These are phyloP conservation scores for Leishmania tarentolae DNA, from an alignment of 208 protist genomes.

Conservation along the genomic window DNA sequence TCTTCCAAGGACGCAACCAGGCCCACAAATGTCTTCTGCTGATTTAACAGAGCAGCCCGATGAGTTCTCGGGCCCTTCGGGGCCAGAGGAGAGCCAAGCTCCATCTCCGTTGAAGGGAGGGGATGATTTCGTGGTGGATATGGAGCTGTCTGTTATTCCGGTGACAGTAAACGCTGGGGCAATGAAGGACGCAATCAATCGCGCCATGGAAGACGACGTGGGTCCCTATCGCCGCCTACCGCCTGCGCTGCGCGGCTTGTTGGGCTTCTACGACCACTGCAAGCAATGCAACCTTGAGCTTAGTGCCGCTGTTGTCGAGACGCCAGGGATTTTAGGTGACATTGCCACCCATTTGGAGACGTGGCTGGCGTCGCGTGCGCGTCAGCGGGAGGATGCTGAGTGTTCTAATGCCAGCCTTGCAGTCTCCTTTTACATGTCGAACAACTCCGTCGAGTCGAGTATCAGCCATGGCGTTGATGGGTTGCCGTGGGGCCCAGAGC, in stretches of 20 bases:
- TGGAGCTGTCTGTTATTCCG: constrained; percentile 17
- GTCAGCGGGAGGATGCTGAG: constrained; percentile 15
- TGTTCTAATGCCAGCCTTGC: constrained; percentile 1
- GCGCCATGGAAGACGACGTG: not conserved
- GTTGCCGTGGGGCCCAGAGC: not conserved
- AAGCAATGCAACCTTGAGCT: constrained; percentile 41
- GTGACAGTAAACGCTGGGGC: constrained; percentile 14
- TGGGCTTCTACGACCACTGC: constrained; percentile 57
- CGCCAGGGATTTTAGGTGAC: constrained; percentile 34
- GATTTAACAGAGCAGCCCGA: not conserved
- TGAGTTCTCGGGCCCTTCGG: not conserved
- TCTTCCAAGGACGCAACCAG: not conserved
- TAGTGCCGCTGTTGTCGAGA: constrained; percentile 37
- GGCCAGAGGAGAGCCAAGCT: not conserved
- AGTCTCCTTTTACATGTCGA: not conserved
- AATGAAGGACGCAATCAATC: not conserved
- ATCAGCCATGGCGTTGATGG: not conserved
- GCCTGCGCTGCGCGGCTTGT: constrained; percentile 20
- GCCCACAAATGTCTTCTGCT: not conserved
- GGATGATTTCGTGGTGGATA: constrained; percentile 16
- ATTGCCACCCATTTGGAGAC: constrained; percentile 26
- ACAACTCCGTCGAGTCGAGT: not conserved
- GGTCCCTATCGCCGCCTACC: constrained; percentile 17
- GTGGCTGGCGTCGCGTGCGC: constrained; percentile 19
- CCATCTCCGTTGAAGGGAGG: not conserved